Base-by-base conservation (phyloP, 2,329 filamentous ascomycete genomes). In the Colletotrichum costaricense region DNA sequence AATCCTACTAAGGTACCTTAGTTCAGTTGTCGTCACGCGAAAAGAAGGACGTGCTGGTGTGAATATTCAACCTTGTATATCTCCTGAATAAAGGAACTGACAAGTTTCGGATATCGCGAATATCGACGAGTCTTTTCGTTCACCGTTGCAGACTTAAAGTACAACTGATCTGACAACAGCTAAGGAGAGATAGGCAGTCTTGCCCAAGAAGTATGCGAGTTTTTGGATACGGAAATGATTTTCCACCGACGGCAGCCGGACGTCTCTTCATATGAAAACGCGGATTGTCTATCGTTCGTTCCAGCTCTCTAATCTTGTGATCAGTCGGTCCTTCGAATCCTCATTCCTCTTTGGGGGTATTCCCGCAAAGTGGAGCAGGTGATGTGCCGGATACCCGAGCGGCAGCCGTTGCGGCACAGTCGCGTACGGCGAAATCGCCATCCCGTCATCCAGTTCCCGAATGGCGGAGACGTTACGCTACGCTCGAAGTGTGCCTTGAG, bases 361-460 rank as follows among this genome's bases (percentile, higher is more conserved):
- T 9, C 2, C 42, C 42, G 19, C 28, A 52, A 30, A 22, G 60
- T 63, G 60, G 60, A 63, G n/a, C 11, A n/a, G 19, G 42, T 49
- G 28, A 35, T 11, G 55, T 63, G 60, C 60, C 60, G 60, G 5
- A 54, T 63, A 63, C 14, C 60, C 60, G 60, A 49, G 19, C 46
- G n/a, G 28, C 5, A 63, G 28, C 19, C 16, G 42, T 16, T 24
- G 46, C 42, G 60, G 60, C 28, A 33, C 19, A n/a, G 19, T 63
- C 60, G 28, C n/a, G 16, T 19, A 52, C 8, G 14, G n/a, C 19
- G 0, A 12, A 57, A 22, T 14, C 16, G 26, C 16, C 46, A 30
- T 54, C 12, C 28, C 60, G 46, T 63, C 28, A 54, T 63, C 9
- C 16, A 30, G 14, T n/a, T 28, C 28, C n/a, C 46, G 42, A 8